Base-by-base conservation (phyloP, 768 basidiomycete species). In the Leccinum rimulosum region DNA sequence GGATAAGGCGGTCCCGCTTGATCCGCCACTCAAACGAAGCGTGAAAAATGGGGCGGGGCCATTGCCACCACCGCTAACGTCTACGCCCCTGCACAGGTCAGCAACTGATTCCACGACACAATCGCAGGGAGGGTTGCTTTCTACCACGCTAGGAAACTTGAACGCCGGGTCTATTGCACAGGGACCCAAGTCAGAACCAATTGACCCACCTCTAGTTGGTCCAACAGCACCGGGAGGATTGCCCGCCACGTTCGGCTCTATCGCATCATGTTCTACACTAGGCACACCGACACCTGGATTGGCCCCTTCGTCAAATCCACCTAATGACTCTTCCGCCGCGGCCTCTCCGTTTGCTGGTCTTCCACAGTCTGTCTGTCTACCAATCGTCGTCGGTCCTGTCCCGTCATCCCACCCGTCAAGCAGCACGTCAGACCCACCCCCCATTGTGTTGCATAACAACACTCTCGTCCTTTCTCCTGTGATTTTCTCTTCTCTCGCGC, bases 361-460 rank as follows among this genome's bases (percentile, higher is more conserved):
- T 6, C 66, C 71, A 1, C 65, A 73, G 22, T 69, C 73, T 56
- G 87, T 91, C 33, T 82, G 84, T 51, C 81, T 93, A 51, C 91
- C 93, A 9, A 92, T 94, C 60, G 72, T 91, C 38, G 78, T 95
- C 47, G 87, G 86, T 7, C 85, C 89, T 43, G 82, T 88, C 66
- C 93, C 83, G 28, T 76, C 82, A 5, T 82, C 84, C 19, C 85
- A 86, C 62, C 80, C 87, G 14, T 61, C 82, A 70, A 59, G 73
- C 4, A 58, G 67, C 15, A 58, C 73, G n/a, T 77, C 82, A 57
- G 81, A 84, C 54, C 80, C 70, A 60, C 57, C 72, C 25, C 86
- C 86, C 33, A 93, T 97, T 77, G 84, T 92, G 25, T 75, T 95
- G 12, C 92, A 95, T 62, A 87, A 93, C 63, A 87, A 91, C 55